phyloP scores from a whole-genome alignment of 208 protist genomes.

The Leishmania amazonensis region DNA sequence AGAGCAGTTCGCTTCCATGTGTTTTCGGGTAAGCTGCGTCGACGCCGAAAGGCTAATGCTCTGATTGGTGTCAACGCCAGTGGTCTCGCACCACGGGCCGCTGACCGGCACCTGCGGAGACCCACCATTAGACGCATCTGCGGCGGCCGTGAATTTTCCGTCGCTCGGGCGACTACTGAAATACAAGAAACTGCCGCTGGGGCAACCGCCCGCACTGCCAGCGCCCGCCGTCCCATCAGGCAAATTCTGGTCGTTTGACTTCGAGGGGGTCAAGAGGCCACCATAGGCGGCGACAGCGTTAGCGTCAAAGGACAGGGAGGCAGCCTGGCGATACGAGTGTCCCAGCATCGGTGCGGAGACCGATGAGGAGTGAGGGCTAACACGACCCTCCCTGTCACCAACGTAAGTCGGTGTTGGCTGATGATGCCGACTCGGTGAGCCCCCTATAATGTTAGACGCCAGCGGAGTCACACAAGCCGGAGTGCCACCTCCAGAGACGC shows the following conservation, averaged over 20 bases:
- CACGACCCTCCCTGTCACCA: not conserved
- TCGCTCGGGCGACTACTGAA: not conserved
- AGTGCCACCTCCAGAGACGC: constrained; percentile 2
- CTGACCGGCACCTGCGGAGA: not conserved
- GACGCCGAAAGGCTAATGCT: not conserved
- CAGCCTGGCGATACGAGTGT: not conserved
- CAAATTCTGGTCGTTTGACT: not conserved
- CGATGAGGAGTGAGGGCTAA: not conserved
- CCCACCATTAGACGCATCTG: not conserved
- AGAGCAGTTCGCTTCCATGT: not conserved
- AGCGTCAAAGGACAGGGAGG: constrained; percentile 1
- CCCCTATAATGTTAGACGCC: not conserved
- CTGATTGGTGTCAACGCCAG: not conserved
- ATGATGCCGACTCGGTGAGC: not conserved
- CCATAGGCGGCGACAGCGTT: not conserved
- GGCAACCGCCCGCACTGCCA: not conserved
- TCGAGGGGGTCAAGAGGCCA: not conserved
- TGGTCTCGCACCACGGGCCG: not conserved
- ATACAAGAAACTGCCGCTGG: not conserved
- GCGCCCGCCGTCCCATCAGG: not conserved
- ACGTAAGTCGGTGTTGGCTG: not conserved
- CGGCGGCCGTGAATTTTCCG: too few relatives aligned
- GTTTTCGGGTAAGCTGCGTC: not conserved
- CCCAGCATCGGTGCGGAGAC: not conserved
- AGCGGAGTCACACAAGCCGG: not conserved